Evolutionary conservation across 2,329 filamentous ascomycete genomes (phyloP).

Genomic region (Aspergillus sp.): DNA sequence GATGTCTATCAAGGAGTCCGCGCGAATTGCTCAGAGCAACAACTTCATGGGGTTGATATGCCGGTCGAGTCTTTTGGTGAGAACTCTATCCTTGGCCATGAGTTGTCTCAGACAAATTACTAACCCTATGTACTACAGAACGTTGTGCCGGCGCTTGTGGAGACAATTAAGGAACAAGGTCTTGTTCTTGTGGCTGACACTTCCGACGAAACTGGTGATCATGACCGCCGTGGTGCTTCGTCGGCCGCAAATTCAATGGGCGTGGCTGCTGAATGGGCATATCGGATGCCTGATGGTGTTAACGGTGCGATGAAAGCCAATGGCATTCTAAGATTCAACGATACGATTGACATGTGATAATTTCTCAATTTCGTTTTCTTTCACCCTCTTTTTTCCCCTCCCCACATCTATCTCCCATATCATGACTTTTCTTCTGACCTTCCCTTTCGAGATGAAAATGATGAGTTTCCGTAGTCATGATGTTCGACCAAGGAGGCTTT

Average conservation of each 20-base stretch:
- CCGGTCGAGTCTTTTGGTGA: slow-evolving; percentile 76
- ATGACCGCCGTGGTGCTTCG: slow-evolving; percentile 17
- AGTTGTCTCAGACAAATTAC: not conserved
- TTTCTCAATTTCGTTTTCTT: not conserved
- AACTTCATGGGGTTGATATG: slow-evolving; percentile 98
- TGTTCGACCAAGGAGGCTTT: too few relatives aligned
- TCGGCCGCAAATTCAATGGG: slow-evolving; percentile 21
- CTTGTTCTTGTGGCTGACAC: slow-evolving; percentile 88
- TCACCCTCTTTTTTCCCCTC: slow-evolving; percentile 2
- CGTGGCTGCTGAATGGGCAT: slow-evolving; percentile 34
- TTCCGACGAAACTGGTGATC: slow-evolving; percentile 51
- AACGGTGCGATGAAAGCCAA: slow-evolving; percentile 83
- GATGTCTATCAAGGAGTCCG: slow-evolving; percentile 89
- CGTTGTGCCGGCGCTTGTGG: slow-evolving; percentile 85
- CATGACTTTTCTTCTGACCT: too few relatives aligned
- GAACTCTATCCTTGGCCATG: slow-evolving; percentile 27
- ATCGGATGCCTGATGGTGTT: slow-evolving; percentile 68
- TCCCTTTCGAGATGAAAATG: too few relatives aligned
- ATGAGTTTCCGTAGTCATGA: too few relatives aligned
- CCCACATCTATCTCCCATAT: not conserved
- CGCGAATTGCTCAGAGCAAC: slow-evolving; percentile 87
- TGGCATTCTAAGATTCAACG: slow-evolving; percentile 87
- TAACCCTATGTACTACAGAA: slow-evolving; percentile 54
- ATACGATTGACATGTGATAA: slow-evolving; percentile 70
- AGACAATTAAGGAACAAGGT: slow-evolving; percentile 90